These are phyloP conservation scores for Neltuma alba DNA, from an alignment of 306 rosid species.

Conservation along the genomic window DNA sequence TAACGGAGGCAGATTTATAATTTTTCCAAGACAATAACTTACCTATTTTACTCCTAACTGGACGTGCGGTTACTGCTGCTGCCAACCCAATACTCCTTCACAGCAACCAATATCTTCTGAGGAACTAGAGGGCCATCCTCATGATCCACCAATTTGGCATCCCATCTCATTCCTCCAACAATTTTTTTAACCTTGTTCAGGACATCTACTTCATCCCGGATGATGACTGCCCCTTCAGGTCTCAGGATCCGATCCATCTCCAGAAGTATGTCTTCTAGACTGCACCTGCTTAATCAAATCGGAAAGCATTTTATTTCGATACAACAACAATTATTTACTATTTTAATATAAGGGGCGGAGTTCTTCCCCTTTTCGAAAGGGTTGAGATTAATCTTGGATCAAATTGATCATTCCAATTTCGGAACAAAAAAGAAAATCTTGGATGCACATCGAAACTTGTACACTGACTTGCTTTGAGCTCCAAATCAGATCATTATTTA, in stretches of 20 bases:
- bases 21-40: background rate
- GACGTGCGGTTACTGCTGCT: conserved; percentile 52
- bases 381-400: background rate
- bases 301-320: background rate
- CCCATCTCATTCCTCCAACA: conserved; percentile 90
- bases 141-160: conserved; percentile 81
- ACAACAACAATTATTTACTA: background rate
- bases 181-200: conserved; percentile 75
- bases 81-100: conserved; percentile 85
- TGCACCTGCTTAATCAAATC: conserved; percentile 61
- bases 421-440: background rate
- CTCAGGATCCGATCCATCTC: conserved; percentile 95
- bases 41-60: conserved; percentile 28
- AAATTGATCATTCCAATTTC: background rate
- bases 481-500: conserved; percentile 4
- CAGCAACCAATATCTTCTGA: conserved; percentile 77
- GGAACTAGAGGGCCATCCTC: conserved; percentile 94
- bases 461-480: background rate
- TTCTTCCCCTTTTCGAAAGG: background rate
- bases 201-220: conserved; percentile 84
- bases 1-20: conserved; percentile 3
- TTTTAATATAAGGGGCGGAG: background rate
- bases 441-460: background rate
- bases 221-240: conserved; percentile 80
- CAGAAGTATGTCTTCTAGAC: conserved; percentile 79